Percentiles rank a stretch among this genome's conserved stretches.
phyloP scores from a whole-genome alignment of 2,329 filamentous ascomycete species.

The Diplodia sapinea region DNA sequence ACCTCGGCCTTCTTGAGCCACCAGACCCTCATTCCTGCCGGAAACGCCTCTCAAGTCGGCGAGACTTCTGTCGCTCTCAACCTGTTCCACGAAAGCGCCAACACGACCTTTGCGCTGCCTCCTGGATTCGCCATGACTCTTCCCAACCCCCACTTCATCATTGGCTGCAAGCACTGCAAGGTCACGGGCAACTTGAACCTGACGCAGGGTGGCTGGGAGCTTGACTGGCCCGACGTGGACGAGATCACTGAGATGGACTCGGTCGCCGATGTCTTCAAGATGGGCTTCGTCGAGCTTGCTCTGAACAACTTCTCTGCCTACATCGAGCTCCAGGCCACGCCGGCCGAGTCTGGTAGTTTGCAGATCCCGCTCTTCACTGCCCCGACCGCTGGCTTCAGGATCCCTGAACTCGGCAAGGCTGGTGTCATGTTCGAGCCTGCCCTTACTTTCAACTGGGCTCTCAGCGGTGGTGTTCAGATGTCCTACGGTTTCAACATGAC shows the following conservation, averaged over 20 bases:
- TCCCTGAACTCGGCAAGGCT: slow-evolving; percentile 46
- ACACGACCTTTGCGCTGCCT: slow-evolving; percentile 38
- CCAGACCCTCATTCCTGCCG: slow-evolving; percentile 37
- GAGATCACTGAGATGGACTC: slow-evolving; percentile 39
- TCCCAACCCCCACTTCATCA: slow-evolving; percentile 36
- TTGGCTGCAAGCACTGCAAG: slow-evolving; percentile 48
- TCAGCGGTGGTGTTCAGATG: slow-evolving; percentile 42
- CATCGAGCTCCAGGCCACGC: slow-evolving; percentile 44
- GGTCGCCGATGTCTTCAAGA: slow-evolving; percentile 40
- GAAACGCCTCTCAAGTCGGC: slow-evolving; percentile 33
- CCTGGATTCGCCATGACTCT: slow-evolving; percentile 33
- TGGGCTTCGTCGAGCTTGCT: slow-evolving; percentile 44
- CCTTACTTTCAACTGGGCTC: slow-evolving; percentile 40
- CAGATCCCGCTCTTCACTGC: slow-evolving; percentile 38
- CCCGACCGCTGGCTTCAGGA: slow-evolving; percentile 42
- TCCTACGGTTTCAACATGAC: slow-evolving; percentile 46
- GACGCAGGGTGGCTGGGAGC: slow-evolving; percentile 41
- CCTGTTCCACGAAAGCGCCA: slow-evolving; percentile 36
- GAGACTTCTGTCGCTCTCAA: slow-evolving; percentile 36
- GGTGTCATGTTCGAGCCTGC: slow-evolving; percentile 44
- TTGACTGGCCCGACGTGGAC: slow-evolving; percentile 39
- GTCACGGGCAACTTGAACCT: slow-evolving; percentile 42
- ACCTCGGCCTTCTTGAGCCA: slow-evolving; percentile 29
- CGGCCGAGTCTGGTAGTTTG: slow-evolving; percentile 37
- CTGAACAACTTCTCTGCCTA: slow-evolving; percentile 42